Evolutionary conservation across 495 filamentous ascomycete genomes (phyloP).

Genomic region (Apodospora peruviana): DNA sequence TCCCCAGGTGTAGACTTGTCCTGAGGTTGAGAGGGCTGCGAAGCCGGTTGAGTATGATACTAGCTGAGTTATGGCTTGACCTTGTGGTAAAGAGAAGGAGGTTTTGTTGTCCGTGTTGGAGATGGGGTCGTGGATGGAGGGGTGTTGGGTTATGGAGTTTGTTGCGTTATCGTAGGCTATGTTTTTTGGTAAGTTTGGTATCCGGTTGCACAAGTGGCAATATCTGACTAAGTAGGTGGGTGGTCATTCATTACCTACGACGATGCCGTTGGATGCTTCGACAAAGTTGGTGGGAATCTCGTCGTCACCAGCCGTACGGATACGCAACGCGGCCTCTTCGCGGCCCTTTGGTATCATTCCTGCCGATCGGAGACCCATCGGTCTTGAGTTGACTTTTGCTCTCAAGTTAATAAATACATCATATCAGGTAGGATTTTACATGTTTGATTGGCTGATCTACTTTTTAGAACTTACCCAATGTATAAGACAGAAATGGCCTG

Average conservation of each 20-base stretch:
- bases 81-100: neutral
- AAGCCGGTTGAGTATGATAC: slow-evolving; percentile 48
- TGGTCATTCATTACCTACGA: slow-evolving; percentile 16
- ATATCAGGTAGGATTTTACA: no score
- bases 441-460: no score
- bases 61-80: slow-evolving; percentile 34
- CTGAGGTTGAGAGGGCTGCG: slow-evolving; percentile 40
- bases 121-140: neutral
- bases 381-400: slow-evolving; percentile 6
- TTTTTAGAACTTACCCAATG: slow-evolving; percentile 33
- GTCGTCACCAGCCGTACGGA: neutral
- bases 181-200: no score
- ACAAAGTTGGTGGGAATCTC: slow-evolving; percentile 6
- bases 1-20: slow-evolving; percentile 55
- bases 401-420: no score
- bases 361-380: slow-evolving; percentile 2
- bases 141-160: neutral
- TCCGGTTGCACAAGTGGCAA: no score
- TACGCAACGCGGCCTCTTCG: neutral
- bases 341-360: slow-evolving; percentile 11
- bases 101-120: neutral
- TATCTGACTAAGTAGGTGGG: no score
- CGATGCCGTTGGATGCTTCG: slow-evolving; percentile 21
- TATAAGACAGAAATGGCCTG: slow-evolving; percentile 29
- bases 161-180: neutral